Percentiles rank a stretch among this genome's conserved stretches.
These are phyloP conservation scores for Cordyceps fumosorosea DNA, from an alignment of 2,329 filamentous ascomycete species.

Conservation along the genomic window DNA sequence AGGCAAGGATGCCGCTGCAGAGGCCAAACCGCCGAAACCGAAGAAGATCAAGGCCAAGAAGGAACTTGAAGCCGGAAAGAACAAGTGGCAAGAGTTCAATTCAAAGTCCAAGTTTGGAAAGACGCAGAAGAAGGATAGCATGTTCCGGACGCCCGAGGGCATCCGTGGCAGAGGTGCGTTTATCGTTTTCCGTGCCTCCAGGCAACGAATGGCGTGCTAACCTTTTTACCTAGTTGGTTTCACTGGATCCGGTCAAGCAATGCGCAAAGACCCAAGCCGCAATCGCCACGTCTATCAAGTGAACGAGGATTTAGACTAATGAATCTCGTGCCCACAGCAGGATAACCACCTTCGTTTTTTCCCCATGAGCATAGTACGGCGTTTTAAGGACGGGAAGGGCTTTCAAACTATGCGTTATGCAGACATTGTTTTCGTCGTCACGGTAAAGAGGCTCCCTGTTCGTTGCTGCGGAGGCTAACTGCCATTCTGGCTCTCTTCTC, in stretches of 20 bases:
- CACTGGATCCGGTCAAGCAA: slow-evolving; percentile 87
- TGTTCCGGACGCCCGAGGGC: slow-evolving; percentile 90
- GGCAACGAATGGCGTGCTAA: neutral
- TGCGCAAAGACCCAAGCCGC: slow-evolving; percentile 85
- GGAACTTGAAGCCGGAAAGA: slow-evolving; percentile 84
- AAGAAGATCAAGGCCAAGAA: slow-evolving; percentile 91
- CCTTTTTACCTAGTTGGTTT: slow-evolving; percentile 68
- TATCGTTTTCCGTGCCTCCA: neutral
- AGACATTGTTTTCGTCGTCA: neutral
- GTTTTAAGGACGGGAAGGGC: slow-evolving; percentile 15
- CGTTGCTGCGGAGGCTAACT: slow-evolving; percentile 38
- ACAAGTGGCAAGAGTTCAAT: slow-evolving; percentile 91
- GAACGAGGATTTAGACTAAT: slow-evolving; percentile 65
- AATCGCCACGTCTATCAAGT: slow-evolving; percentile 80
- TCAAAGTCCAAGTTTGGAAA: slow-evolving; percentile 67
- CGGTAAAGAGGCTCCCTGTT: slow-evolving; percentile 30
- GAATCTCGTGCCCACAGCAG: slow-evolving; percentile 22
- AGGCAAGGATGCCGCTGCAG: slow-evolving; percentile 53
- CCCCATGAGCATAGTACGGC: slow-evolving; percentile 14
- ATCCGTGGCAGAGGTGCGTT: slow-evolving; percentile 74
- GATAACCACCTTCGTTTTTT: slow-evolving; percentile 10
- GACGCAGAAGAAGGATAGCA: slow-evolving; percentile 77
- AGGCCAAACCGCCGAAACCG: slow-evolving; percentile 65
- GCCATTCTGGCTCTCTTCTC: slow-evolving; percentile 14
- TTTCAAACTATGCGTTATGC: neutral